Base-by-base conservation (phyloP, 2,329 filamentous ascomycete species). In the Monosporascus sp. region DNA sequence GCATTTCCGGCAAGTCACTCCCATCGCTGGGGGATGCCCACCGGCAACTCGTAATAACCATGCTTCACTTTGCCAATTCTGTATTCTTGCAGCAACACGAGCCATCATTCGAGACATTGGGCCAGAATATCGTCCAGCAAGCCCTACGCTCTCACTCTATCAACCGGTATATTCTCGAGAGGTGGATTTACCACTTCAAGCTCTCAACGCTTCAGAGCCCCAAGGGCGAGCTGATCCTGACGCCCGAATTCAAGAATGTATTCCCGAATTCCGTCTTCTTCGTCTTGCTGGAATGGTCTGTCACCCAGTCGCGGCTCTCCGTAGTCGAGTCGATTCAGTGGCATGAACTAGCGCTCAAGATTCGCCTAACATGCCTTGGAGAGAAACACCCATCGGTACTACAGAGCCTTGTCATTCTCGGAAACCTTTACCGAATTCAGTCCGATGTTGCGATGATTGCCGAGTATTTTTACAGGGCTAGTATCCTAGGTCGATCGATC, bases 231-330 rank as follows among this genome's bases (percentile, higher is more conserved):
- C 52, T 73, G 3, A 52, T 53, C 2, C 49, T 73, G 17, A 60
- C 64, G 5, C 56, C 64, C 11, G 69, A 68, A 4, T 71, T 74
- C 50, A 61, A 62, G n/a, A 63, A 68, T 4, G 54, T 68, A 27
- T 72, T 74, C 49, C 71, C 72, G 0, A 61, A 64, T 26, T 70
- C 69, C 3, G 62, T 64, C n/a, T 67, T 68, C 53, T 71, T 74
- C 52, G 60, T 65, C 19, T 59, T 72, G 7, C 54, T 73, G 3
- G 70, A 74, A 52, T 59, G 68, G 48, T 57, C 63, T 1, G 65
- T 63, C 26, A 71, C 69, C 68, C 57, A 60, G 9, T 60, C 58
- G n/a, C 53, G 64, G 19, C 53, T 63, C 5, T 20, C 55, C 2
- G 53, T 58, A 0, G 46, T 60, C 7, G 62, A 65, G 6, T 58